phyloP scores from a whole-genome alignment of 192 early-diverging fungal species.

The Backusella mclennaniae region DNA sequence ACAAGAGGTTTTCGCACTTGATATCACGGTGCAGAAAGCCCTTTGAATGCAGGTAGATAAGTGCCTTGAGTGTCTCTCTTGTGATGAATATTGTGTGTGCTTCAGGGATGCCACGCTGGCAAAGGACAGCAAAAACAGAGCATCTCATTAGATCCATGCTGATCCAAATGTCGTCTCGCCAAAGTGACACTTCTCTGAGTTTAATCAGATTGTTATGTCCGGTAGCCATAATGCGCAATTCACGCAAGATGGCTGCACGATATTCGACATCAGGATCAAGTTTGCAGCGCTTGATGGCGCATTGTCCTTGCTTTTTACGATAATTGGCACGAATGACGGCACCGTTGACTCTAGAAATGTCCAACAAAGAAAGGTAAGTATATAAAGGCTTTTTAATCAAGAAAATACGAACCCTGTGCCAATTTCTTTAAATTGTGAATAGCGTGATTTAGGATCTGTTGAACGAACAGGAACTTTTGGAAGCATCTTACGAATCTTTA shows the following conservation, averaged over 20 bases:
- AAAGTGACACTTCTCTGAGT: constrained; percentile 35
- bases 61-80: constrained; percentile 37
- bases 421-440: constrained; percentile 35
- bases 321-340: constrained; percentile 36
- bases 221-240: constrained; percentile 38
- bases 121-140: constrained; percentile 41
- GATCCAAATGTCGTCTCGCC: constrained; percentile 42
- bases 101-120: constrained; percentile 43
- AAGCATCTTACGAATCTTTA: constrained; percentile 27
- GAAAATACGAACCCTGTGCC: constrained; percentile 23
- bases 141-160: constrained; percentile 42
- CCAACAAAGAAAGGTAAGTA: background rate
- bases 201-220: constrained; percentile 35
- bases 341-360: constrained; percentile 31
- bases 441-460: constrained; percentile 25
- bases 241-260: constrained; percentile 36
- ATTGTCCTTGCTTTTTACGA: constrained; percentile 28
- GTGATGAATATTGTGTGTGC: constrained; percentile 38
- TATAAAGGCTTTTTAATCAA: background rate
- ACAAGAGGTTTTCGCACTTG: constrained; percentile 46
- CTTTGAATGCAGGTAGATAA: constrained; percentile 39
- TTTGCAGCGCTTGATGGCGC: constrained; percentile 40
- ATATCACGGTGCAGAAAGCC: constrained; percentile 49
- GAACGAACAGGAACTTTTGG: constrained; percentile 21
- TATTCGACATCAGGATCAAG: constrained; percentile 39